These are phyloP conservation scores for Penstemon davidsonii DNA, from an alignment of 257 asterid genomes.

Conservation along the genomic window DNA sequence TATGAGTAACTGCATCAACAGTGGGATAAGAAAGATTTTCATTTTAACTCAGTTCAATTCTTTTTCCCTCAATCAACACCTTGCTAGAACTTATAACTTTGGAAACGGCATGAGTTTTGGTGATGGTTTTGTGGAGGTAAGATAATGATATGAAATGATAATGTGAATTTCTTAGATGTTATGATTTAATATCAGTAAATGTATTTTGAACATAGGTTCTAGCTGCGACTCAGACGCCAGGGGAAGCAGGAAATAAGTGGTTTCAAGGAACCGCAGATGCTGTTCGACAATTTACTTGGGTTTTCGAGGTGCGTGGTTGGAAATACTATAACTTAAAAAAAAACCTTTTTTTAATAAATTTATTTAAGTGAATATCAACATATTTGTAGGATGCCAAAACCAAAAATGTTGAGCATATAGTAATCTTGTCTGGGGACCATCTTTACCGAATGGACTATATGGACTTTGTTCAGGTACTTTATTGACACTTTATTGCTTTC, in stretches of 20 bases:
- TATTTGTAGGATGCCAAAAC: constrained; percentile 71
- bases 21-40: constrained; percentile 87
- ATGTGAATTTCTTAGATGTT: background rate
- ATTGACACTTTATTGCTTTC: background rate
- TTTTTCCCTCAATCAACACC: constrained; percentile 91
- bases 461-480: constrained; percentile 89
- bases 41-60: constrained; percentile 95
- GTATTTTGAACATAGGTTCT: constrained; percentile 52
- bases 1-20: constrained; percentile 96
- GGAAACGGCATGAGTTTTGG: constrained; percentile 85
- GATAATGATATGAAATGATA: background rate
- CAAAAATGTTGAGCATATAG: constrained; percentile 71
- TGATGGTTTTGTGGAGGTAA: constrained; percentile 98
- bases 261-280: constrained; percentile 99
- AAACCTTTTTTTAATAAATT: background rate
- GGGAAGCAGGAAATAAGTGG: constrained; percentile 90
- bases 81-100: constrained; percentile 71
- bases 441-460: constrained; percentile 95
- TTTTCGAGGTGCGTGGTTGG: constrained; percentile 67
- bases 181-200: background rate
- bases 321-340: background rate
- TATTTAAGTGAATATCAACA: constrained; percentile 21
- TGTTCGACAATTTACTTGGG: constrained; percentile 92
- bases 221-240: constrained; percentile 98
- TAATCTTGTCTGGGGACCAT: constrained; percentile 94